phyloP scores from a whole-genome alignment of 306 rosid genomes.

The Chamaecrista fasciculata region DNA sequence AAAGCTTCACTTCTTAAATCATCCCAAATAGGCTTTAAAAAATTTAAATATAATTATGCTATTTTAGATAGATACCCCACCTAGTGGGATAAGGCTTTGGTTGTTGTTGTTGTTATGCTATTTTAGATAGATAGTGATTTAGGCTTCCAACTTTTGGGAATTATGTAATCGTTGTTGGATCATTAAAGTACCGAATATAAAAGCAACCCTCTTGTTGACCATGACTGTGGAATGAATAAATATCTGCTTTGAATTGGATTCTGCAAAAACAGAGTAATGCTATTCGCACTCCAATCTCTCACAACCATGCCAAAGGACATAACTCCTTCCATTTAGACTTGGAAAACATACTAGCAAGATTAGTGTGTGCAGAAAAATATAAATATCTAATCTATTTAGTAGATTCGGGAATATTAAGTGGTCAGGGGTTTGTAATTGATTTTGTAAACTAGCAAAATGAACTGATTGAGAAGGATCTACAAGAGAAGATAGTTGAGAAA shows the following conservation, averaged over 20 bases:
- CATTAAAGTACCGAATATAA: not conserved
- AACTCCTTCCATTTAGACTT: not conserved
- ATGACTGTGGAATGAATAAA: not conserved
- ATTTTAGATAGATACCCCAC: too few relatives aligned
- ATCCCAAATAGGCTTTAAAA: not conserved
- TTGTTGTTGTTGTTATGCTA: too few relatives aligned
- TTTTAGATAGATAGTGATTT: not conserved
- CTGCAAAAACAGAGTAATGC: not conserved
- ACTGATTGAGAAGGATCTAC: not conserved
- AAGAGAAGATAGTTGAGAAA: not conserved
- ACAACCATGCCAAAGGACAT: too few relatives aligned
- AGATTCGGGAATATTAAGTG: not conserved
- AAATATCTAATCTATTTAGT: not conserved
- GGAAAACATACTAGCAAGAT: too few relatives aligned
- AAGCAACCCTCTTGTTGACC: not conserved
- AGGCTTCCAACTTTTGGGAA: not conserved
- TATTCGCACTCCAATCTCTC: too few relatives aligned
- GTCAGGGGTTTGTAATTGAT: not conserved
- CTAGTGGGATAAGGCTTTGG: too few relatives aligned
- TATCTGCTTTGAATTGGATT: not conserved
- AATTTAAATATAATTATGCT: slow-evolving; percentile 9
- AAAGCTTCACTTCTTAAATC: not conserved
- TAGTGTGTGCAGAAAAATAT: not conserved
- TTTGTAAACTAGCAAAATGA: not conserved
- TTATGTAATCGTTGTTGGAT: not conserved